These are phyloP conservation scores for Allium sativum DNA, from an alignment of 106 monocot genomes.

Conservation along the genomic window DNA sequence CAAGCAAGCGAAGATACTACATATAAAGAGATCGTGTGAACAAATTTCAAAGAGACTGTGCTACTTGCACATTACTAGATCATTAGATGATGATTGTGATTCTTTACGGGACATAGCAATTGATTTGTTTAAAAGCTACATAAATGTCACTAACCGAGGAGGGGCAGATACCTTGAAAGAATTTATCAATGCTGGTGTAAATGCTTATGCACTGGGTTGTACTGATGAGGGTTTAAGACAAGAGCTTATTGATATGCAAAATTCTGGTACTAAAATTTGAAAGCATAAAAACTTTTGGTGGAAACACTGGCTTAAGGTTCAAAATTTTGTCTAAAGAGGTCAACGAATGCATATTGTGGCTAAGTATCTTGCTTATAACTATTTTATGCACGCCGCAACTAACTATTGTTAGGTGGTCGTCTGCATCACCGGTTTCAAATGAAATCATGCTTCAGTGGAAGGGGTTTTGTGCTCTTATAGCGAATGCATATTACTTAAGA, in stretches of 20 bases:
- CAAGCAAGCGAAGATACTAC: conserved; percentile 4
- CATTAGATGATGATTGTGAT: conserved; percentile 66
- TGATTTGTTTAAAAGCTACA: conserved; percentile 59
- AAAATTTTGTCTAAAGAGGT: conserved; percentile 70
- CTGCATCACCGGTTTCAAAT: conserved; percentile 53
- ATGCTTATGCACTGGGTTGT: conserved; percentile 94
- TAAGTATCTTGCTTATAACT: conserved; percentile 87
- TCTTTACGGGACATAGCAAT: conserved; percentile 82
- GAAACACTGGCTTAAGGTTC: conserved; percentile 53
- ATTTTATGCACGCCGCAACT: conserved; percentile 90
- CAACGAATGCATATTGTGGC: conserved; percentile 81
- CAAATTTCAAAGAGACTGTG: conserved; percentile 14
- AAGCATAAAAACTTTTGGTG: conserved; percentile 33
- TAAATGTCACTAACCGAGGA: conserved; percentile 69
- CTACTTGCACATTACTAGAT: conserved; percentile 39
- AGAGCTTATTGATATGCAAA: conserved; percentile 61
- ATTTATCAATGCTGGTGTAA: conserved; percentile 79
- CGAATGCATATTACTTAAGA: conserved; percentile 83
- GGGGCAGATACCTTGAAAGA: conserved; percentile 77
- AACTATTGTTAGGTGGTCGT: conserved; percentile 79
- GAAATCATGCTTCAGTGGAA: conserved; percentile 83
- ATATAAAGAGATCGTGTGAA: conserved; percentile 11
- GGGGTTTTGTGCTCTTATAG: conserved; percentile 87
- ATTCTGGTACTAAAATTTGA: conserved; percentile 57
- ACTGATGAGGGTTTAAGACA: conserved; percentile 84